Evolutionary conservation across 257 asterid genomes (phyloP).

Genomic region (Salvia miltiorrhiza): DNA sequence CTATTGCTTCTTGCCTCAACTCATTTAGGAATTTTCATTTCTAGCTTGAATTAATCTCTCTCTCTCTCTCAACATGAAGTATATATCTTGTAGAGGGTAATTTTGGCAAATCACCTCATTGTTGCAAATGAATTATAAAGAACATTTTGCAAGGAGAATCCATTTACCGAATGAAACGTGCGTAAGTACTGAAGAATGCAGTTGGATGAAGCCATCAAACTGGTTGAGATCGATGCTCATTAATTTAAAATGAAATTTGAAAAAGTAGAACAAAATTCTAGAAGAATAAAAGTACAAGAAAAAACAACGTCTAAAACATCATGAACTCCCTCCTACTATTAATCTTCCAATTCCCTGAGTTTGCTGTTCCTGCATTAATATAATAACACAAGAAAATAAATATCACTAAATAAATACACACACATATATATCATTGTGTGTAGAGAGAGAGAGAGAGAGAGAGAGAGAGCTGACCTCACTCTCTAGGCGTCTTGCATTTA

Average conservation of each 20-base stretch:
- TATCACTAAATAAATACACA: too few relatives aligned
- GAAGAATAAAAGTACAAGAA: neutral
- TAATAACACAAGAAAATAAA: neutral
- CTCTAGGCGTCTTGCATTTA: constrained; percentile 20
- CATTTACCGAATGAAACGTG: neutral
- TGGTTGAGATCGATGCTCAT: neutral
- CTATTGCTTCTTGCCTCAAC: neutral
- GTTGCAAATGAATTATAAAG: neutral
- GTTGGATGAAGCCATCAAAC: neutral
- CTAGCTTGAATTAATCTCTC: too few relatives aligned
- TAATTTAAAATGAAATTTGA: neutral
- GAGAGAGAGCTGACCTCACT: neutral
- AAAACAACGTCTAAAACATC: neutral
- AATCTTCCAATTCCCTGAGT: neutral
- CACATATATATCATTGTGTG: too few relatives aligned
- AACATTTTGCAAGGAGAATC: neutral
- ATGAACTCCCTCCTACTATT: neutral
- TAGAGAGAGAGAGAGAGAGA: neutral
- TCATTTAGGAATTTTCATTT: too few relatives aligned
- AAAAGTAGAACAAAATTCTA: neutral
- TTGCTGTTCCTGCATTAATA: neutral
- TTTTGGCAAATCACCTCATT: neutral
- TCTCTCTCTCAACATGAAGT: too few relatives aligned
- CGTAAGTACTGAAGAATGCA: neutral
- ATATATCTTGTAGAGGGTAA: too few relatives aligned